Evolutionary conservation across 495 filamentous ascomycete genomes (phyloP), one percentile per base, ranked within the genome.

Genomic region (Thozetella sp.): DNA sequence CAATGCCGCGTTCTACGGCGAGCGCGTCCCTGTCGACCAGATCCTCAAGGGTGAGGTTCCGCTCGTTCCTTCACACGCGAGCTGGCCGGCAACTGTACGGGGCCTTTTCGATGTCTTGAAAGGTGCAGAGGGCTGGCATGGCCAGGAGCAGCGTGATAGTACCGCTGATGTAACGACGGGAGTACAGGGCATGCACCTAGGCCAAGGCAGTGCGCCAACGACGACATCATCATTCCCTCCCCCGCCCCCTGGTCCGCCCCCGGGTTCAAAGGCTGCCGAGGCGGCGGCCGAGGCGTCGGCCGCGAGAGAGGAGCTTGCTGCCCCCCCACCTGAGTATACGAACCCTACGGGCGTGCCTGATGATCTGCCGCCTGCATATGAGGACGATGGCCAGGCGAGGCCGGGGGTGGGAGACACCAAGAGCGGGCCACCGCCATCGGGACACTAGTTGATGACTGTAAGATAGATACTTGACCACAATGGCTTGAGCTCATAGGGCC

Each of bases 1-100:
- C 70, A 95, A 95, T 67, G 88, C 89, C 55, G 76, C 80, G 2
- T 93, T 93, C 65, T 95, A 92, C 66, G 84, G 86, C 22, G 77
- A 86, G 58, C 76, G 78, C 9, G 77, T 93, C 34, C 75, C 82
- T 0, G 88, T 89, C 6, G 72, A 65, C 10, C 83, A 90, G 48
- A 93, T 95, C 54, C 69, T 95, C 9, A 78, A 80, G 2, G 90
- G 90, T 25, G 87, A 91, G 60, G 85, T 84, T 0, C 60, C 68
- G 1, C 50, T 56, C 12, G 57, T 55, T 11, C 56, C 62, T 12
- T 25, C 74, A 70, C 54, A 60, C 1, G 53, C 57, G 62, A n/a
- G n/a, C n/a, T 70, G 67, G 63, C 68, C 68, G 0, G 59, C 45
- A 0, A 69, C 22, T 1, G 64, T 60, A 22, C 56, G 58, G 53